Evolutionary conservation across 2,329 filamentous ascomycete species (phyloP).

Genomic region (Cladosporium sp.): DNA sequence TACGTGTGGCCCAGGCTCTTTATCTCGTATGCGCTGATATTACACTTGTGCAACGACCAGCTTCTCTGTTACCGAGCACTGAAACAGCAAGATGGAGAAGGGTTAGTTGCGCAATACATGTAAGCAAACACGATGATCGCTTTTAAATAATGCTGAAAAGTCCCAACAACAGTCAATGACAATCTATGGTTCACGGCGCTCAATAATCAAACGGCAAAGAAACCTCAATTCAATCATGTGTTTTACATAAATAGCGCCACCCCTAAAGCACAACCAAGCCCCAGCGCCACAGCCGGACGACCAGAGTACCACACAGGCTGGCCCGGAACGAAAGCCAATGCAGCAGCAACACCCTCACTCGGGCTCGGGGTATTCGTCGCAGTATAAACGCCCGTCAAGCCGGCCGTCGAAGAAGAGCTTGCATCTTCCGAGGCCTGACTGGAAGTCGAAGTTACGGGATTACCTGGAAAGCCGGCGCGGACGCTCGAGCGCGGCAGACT

Average conservation of each 20-base stretch:
- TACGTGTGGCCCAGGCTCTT: too few relatives aligned
- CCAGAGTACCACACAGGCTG: not conserved
- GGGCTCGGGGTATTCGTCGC: constrained; percentile 34
- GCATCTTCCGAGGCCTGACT: constrained; percentile 2
- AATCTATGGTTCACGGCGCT: too few relatives aligned
- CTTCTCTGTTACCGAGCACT: too few relatives aligned
- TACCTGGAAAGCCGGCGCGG: constrained; percentile 30
- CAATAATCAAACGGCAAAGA: too few relatives aligned
- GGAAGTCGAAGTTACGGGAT: constrained; percentile 15
- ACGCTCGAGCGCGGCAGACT: constrained; percentile 31
- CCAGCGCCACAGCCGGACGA: not conserved
- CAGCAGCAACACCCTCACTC: constrained; percentile 14
- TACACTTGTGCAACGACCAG: too few relatives aligned
- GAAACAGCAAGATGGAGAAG: too few relatives aligned
- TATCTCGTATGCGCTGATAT: not conserved
- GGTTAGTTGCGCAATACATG: too few relatives aligned
- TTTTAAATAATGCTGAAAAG: too few relatives aligned
- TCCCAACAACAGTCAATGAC: too few relatives aligned
- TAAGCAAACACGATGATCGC: too few relatives aligned
- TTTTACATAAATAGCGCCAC: constrained; percentile 1
- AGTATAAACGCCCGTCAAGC: constrained; percentile 35
- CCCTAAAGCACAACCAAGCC: constrained; percentile 3
- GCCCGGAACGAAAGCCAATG: not conserved
- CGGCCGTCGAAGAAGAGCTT: constrained; percentile 14
- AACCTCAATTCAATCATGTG: too few relatives aligned